phyloP scores from a whole-genome alignment of 148 eudicot genomes.

The Agrostemma githago region DNA sequence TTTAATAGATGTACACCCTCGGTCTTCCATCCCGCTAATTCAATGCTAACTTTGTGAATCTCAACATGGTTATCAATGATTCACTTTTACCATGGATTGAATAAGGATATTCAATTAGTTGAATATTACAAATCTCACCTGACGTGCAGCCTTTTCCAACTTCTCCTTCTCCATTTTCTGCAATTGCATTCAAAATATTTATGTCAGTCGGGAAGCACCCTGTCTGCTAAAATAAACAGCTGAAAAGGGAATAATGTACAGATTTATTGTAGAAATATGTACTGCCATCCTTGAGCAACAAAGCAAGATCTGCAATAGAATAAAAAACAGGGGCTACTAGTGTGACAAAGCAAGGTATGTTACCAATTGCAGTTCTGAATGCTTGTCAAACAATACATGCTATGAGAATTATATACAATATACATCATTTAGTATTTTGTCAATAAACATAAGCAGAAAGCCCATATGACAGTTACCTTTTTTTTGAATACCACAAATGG shows the following conservation, averaged over 20 bases:
- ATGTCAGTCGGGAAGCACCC: conserved; percentile 1
- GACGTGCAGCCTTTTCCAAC: conserved; percentile 88
- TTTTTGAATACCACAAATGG: no score
- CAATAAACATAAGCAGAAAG: neutral
- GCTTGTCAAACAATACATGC: neutral
- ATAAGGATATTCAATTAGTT: neutral
- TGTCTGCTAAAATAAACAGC: neutral
- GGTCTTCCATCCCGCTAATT: neutral
- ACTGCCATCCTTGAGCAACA: neutral
- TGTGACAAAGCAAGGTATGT: neutral
- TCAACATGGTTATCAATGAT: neutral
- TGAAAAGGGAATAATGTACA: neutral
- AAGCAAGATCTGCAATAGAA: neutral
- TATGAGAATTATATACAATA: neutral
- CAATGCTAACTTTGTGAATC: neutral
- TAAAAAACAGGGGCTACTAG: neutral
- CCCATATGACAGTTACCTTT: neutral
- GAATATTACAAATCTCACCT: conserved; percentile 38
- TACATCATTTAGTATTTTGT: neutral
- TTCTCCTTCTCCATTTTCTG: conserved; percentile 94
- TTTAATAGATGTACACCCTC: neutral
- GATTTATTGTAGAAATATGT: neutral
- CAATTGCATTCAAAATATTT: conserved; percentile 13
- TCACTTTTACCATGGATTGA: neutral
- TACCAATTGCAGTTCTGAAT: neutral